Evolutionary conservation across 257 asterid genomes (phyloP), one percentile per base, ranked within the genome.

Genomic region (Ajuga chamaepitys): DNA sequence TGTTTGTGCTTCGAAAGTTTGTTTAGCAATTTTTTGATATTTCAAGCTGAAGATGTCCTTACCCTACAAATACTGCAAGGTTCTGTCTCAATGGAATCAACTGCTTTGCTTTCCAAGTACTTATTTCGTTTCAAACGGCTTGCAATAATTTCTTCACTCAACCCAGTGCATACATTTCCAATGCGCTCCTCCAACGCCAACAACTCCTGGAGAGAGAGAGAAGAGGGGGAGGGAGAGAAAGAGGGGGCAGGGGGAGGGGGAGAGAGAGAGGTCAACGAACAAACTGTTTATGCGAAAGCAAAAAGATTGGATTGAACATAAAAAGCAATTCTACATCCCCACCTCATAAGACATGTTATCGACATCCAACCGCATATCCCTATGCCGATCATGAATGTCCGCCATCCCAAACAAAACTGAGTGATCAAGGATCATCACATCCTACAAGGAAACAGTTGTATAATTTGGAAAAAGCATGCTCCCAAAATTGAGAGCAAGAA

Each of bases 291-390:
- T 12, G n/a, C 44, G 35, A 17, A 32, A 17, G 37, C 5, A 12
- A 46, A 21, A 40, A 11, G 17, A 51, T 11, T 56, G 24, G 4
- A 0, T 6, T 9, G 42, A 26, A 10, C 42, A 46, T 6, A 18
- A n/a, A 58, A 46, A 4, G 1, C 0, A 8, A 48, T 7, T n/a
- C 24, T 17, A 58, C 38, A 32, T 59, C 16, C 68, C 46, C 55
- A 86, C 94, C 87, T 86, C 94, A 47, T 85, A 85, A 34, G 91
- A 82, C 91, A 85, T 85, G 84, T 82, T 82, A 72, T 85, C 91
- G 12, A 85, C 88, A 67, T 85, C 92, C 71, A 85, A 64, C 14
- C 88, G 85, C 92, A 85, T 85, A 45, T 82, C 92, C 68, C 88
- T 78, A 47, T 85, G 92, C 8, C 86, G 81, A 18, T 85, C 92